phyloP scores from a whole-genome alignment of 176 grass and related monocot genomes.

The Chrysopogon serrulatus region DNA sequence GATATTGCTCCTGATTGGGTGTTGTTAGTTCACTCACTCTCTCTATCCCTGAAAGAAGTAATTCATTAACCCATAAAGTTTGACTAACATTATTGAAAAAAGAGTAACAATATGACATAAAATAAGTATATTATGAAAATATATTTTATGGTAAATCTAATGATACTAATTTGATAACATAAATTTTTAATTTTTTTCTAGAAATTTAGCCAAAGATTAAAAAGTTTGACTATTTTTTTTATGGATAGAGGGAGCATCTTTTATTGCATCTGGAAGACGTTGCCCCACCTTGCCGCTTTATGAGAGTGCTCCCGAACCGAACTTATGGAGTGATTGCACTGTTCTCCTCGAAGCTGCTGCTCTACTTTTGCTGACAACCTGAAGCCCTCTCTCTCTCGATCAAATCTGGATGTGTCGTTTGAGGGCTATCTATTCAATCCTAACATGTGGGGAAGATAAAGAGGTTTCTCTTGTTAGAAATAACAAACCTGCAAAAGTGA shows the following conservation, averaged over 20 bases:
- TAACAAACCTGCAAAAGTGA: background rate
- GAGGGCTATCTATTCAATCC: background rate
- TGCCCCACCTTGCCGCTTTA: background rate
- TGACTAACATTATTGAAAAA: no score
- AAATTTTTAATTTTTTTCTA: no score
- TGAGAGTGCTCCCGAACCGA: background rate
- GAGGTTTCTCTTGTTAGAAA: background rate
- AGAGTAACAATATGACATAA: no score
- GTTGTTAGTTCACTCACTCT: background rate
- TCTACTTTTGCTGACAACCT: background rate
- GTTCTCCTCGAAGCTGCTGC: background rate
- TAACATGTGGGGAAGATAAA: background rate
- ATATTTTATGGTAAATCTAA: no score
- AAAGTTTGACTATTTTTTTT: no score
- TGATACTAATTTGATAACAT: no score
- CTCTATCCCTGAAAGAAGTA: no score
- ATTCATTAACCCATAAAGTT: no score
- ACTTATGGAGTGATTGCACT: background rate
- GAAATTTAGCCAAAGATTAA: no score
- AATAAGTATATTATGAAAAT: no score
- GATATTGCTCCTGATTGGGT: constrained; percentile 5
- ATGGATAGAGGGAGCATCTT: no score
- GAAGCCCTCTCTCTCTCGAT: background rate
- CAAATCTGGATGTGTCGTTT: background rate
- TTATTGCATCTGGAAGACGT: background rate